Conservation (phyloP, 2,329 filamentous ascomycete genomes). For the Aspergillus thermomutatus region DNA sequence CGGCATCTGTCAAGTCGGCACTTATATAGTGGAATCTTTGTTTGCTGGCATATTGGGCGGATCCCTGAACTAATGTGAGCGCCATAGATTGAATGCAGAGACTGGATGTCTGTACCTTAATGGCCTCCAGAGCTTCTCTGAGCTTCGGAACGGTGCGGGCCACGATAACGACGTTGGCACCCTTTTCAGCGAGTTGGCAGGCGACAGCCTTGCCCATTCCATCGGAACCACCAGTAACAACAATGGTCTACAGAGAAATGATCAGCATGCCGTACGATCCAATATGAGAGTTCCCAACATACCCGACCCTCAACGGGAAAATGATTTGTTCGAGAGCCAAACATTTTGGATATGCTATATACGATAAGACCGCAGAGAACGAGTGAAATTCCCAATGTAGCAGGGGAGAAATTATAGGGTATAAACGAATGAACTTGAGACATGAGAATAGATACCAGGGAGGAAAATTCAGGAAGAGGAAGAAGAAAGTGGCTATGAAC, state of each 20-base stretch:
- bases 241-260: conserved; percentile 61
- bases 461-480: conserved; percentile 7
- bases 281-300: conserved; percentile 22
- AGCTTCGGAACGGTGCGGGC: conserved; percentile 76
- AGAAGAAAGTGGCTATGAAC: conserved; percentile 7
- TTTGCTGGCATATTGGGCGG: conserved; percentile 60
- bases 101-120: conserved; percentile 50
- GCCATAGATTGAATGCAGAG: neutral
- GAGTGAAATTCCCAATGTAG: conserved; percentile 29
- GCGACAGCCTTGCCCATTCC: conserved; percentile 82
- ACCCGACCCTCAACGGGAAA: conserved; percentile 85
- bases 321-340: conserved; percentile 57
- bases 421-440: conserved; percentile 5
- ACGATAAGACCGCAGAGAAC: conserved; percentile 30
- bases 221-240: conserved; percentile 89
- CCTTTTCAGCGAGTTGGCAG: conserved; percentile 71
- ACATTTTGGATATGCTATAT: conserved; percentile 37
- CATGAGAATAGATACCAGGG: conserved; percentile 21
- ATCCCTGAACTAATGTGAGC: conserved; percentile 47
- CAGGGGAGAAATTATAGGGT: conserved; percentile 21
- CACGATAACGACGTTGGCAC: conserved; percentile 82
- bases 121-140: conserved; percentile 61
- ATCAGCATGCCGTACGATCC: neutral
- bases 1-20: conserved; percentile 71
- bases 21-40: conserved; percentile 83